A percentile compares a stretch with the other conserved stretches of the same genome.
Conservation (phyloP, 257 asterid species). For the Scutellaria barbata region DNA sequence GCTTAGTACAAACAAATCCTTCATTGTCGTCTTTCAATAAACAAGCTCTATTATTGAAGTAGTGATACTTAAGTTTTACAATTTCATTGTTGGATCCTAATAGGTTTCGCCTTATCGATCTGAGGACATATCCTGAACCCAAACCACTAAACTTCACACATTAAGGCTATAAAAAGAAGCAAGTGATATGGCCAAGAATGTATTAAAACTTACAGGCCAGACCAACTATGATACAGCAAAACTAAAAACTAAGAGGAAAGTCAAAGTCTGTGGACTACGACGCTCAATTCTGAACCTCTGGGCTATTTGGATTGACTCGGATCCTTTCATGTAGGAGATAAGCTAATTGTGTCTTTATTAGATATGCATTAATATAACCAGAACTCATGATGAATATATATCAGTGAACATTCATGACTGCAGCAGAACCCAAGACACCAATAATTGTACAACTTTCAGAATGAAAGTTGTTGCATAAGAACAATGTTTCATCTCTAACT, state of each 20-base stretch:
- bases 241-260: slow-evolving; percentile 10
- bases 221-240: background rate
- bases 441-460: slow-evolving; percentile 18
- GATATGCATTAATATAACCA: background rate
- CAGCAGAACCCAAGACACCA: background rate
- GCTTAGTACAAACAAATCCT: slow-evolving; percentile 2
- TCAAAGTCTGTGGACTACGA: too few species aligned
- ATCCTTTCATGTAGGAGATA: too few species aligned
- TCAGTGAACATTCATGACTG: background rate
- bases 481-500: slow-evolving; percentile 14
- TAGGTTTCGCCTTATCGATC: slow-evolving; percentile 15
- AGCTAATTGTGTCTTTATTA: slow-evolving; percentile 13
- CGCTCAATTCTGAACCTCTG: too few species aligned
- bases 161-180: background rate
- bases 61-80: slow-evolving; percentile 12
- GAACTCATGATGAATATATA: background rate
- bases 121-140: slow-evolving; percentile 13
- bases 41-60: background rate
- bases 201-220: background rate
- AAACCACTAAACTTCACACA: slow-evolving; percentile 5
- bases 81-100: slow-evolving; percentile 9
- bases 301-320: too few species aligned
- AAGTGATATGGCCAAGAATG: background rate
- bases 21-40: background rate
- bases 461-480: slow-evolving; percentile 5